Evolutionary conservation across 768 basidiomycete genomes (phyloP).

Genomic region (Termitomyces sp.): DNA sequence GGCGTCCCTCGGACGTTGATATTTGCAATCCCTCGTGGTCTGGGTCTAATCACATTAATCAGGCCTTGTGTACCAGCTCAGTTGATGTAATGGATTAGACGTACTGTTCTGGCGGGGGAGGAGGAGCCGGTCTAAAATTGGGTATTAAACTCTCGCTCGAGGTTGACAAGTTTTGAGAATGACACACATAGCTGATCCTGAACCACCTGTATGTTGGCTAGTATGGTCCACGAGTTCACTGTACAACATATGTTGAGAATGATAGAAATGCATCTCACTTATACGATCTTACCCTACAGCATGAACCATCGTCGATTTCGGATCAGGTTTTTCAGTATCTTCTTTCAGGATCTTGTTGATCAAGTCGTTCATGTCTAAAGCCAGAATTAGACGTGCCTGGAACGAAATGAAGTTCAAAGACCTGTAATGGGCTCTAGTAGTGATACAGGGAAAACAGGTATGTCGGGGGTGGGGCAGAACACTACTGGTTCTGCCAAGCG

Average conservation of each 20-base stretch:
- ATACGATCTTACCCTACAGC: slow-evolving; percentile 5
- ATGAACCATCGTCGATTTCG: background rate
- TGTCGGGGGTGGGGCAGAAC: background rate
- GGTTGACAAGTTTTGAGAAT: background rate
- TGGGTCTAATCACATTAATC: slow-evolving; percentile 3
- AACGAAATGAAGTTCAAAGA: background rate
- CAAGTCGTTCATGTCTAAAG: background rate
- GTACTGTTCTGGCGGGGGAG: background rate
- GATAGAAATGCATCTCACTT: background rate
- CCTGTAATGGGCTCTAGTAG: slow-evolving; percentile 1
- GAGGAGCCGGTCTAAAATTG: background rate
- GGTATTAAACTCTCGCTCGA: background rate
- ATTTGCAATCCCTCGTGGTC: slow-evolving; percentile 4
- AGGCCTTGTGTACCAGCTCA: background rate
- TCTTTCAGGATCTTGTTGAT: slow-evolving; percentile 1
- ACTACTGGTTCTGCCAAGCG: no score
- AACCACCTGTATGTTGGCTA: background rate
- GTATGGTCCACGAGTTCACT: slow-evolving; percentile 9
- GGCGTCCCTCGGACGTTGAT: no score
- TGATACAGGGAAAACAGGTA: background rate
- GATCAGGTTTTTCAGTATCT: background rate
- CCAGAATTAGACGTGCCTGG: background rate
- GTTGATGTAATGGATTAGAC: background rate
- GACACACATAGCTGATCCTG: slow-evolving; percentile 12
- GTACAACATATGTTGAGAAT: background rate